Evolutionary conservation across 1,284 basidiomycete genomes (phyloP), one percentile per base, ranked within the genome.

Genomic region (Rhodotorula sp.): DNA sequence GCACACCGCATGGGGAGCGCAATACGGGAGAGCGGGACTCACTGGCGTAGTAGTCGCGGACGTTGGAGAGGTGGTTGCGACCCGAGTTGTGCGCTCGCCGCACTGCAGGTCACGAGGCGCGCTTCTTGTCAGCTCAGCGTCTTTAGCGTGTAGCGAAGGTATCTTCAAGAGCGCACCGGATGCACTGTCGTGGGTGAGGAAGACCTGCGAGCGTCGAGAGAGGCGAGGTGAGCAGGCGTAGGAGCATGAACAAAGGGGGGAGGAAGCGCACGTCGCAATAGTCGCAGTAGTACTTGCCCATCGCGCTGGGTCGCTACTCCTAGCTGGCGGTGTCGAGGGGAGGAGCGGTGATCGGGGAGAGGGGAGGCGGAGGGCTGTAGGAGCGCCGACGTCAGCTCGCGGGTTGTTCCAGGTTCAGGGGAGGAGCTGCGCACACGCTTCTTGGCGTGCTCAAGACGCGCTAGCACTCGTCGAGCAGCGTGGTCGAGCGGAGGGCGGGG

Each of bases 81-180:
- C 96, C 96, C 75, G 90, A 93, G 83, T 98, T 98, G 83, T 99
- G 96, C 60, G 96, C 96, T 83, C 97, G 97, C 76, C 96, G 91
- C 48, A 98, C 96, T 92, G 81, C 67, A 66, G 65, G n/a, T 2
- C 15, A 5, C 1, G 17, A 1, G 9, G 19, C 3, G 25, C 0
- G n/a, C 5, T 13, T 39, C 37, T 76, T 60, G 77, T 78, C 13
- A 37, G 46, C 36, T 15, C 0, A 6, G 34, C 46, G 8, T 19
- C 29, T 22, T 21, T 22, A 21, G 34, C 50, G 15, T 15, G 39
- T 7, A 64, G 44, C 57, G 55, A 66, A 32, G 63, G 39, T 27
- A 46, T 39, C 66, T 76, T 25, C 22, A 27, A 27, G 72, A 56
- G 81, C 84, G 67, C 77, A 90, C 90, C 91, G 77, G 92, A 92